A percentile compares a stretch with the other conserved stretches of the same genome.
Conservation (phyloP, 2,329 filamentous ascomycete genomes). For the Alternaria infectoria region DNA sequence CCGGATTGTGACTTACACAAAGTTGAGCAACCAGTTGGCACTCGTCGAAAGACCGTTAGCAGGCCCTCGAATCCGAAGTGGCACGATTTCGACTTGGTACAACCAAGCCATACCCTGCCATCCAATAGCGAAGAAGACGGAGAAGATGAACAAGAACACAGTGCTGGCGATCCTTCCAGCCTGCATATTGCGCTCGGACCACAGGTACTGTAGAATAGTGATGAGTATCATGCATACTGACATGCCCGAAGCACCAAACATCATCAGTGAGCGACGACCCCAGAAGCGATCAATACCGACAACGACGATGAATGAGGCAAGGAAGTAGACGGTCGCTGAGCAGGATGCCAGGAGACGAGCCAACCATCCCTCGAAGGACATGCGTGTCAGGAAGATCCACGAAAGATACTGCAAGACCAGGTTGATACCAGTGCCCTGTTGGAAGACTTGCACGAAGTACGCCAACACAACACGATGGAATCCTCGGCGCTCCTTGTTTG, state of each 20-base stretch:
- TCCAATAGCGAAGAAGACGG: conserved; percentile 87
- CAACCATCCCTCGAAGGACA: conserved; percentile 57
- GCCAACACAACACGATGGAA: conserved; percentile 52
- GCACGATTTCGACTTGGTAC: conserved; percentile 78
- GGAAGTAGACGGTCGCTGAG: conserved; percentile 48
- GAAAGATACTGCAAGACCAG: conserved; percentile 50
- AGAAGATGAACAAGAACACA: conserved; percentile 86
- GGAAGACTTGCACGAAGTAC: conserved; percentile 52
- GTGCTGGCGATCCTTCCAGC: conserved; percentile 47
- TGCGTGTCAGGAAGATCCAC: conserved; percentile 58
- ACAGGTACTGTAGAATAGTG: conserved; percentile 34
- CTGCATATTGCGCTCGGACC: conserved; percentile 20
- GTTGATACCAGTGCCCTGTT: conserved; percentile 49
- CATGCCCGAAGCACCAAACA: conserved; percentile 47
- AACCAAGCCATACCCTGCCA: conserved; percentile 74
- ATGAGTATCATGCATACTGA: conserved; percentile 42
- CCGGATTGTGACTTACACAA: conserved; percentile 50
- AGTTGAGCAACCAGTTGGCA: conserved; percentile 79
- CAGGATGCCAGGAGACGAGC: conserved; percentile 47
- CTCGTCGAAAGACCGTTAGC: conserved; percentile 86
- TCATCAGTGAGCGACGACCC: conserved; percentile 44
- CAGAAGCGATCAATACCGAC: conserved; percentile 47
- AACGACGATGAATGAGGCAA: conserved; percentile 46
- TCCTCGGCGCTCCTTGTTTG: conserved; percentile 47
- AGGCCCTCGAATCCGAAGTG: conserved; percentile 83